Evolutionary conservation across 1,284 basidiomycete species (phyloP).

Genomic region (Fistulina hepatica): DNA sequence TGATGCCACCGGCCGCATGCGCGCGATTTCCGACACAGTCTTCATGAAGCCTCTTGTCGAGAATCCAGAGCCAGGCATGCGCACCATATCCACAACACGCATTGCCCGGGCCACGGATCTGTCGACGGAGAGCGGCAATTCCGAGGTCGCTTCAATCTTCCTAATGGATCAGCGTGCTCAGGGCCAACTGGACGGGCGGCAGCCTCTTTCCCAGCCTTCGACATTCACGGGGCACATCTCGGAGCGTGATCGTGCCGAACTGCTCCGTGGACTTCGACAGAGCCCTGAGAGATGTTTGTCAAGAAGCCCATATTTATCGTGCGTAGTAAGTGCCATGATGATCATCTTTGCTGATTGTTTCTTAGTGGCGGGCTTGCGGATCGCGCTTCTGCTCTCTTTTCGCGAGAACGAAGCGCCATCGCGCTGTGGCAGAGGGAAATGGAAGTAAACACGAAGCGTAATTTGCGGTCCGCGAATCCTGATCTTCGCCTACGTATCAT

Average conservation of each 20-base stretch:
- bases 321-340: conserved; percentile 4
- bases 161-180: conserved; percentile 11
- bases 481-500: conserved; percentile 28
- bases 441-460: conserved; percentile 15
- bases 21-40: no score
- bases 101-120: conserved; percentile 33
- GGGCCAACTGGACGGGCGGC: no score
- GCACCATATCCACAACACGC: conserved; percentile 32
- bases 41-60: no score
- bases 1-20: no score
- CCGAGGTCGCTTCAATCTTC: conserved; percentile 13
- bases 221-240: conserved; percentile 10
- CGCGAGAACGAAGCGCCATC: conserved; percentile 30
- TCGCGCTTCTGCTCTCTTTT: conserved; percentile 30
- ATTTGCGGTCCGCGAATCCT: conserved; percentile 13
- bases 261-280: conserved; percentile 31
- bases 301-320: conserved; percentile 25
- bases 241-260: conserved; percentile 24
- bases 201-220: conserved; percentile 7
- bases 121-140: conserved; percentile 25
- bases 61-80: conserved; percentile 23
- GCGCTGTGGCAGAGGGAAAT: conserved; percentile 40
- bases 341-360: conserved; percentile 1
- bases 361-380: conserved; percentile 40
- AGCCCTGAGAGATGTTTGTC: conserved; percentile 20